Evolutionary conservation across 495 filamentous ascomycete genomes (phyloP).

Genomic region (Aspergillus olivimuriae): DNA sequence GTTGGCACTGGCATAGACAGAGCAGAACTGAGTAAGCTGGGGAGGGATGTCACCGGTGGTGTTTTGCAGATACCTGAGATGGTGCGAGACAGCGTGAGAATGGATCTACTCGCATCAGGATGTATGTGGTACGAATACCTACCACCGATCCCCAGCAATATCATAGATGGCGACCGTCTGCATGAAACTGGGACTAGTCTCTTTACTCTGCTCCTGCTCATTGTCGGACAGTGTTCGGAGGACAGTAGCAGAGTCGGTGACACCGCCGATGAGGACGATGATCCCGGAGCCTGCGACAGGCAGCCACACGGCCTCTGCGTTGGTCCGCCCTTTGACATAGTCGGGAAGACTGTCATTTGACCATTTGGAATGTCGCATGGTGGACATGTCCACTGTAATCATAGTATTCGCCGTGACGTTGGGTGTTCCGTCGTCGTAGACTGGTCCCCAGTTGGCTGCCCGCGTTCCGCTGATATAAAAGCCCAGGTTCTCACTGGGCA

Average conservation of each 20-base stretch:
- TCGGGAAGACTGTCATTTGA: constrained; percentile 47
- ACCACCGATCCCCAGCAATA: constrained; percentile 47
- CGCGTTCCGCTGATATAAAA: constrained; percentile 67
- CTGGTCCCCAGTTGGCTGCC: constrained; percentile 36
- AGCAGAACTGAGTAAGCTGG: constrained; percentile 55
- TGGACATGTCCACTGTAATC: constrained; percentile 55
- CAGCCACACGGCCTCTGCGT: constrained; percentile 63
- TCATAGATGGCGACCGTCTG: constrained; percentile 63
- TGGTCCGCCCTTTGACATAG: constrained; percentile 47
- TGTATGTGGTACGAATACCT: constrained; percentile 2
- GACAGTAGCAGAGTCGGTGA: constrained; percentile 43
- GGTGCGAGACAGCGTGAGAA: background rate
- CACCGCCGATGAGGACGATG: constrained; percentile 63
- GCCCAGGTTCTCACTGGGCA: constrained; percentile 64
- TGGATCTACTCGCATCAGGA: background rate
- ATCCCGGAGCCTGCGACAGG: constrained; percentile 58
- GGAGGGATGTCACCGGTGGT: constrained; percentile 50
- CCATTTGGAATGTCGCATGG: constrained; percentile 45
- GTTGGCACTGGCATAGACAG: constrained; percentile 53
- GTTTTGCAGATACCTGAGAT: constrained; percentile 49
- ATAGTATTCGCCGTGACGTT: constrained; percentile 37
- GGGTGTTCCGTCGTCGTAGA: constrained; percentile 28
- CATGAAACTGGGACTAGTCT: constrained; percentile 55
- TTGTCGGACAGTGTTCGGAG: constrained; percentile 13
- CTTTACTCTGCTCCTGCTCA: constrained; percentile 39